Base-by-base conservation (phyloP, 179 eudicot species). In the Vitellaria paradoxa region DNA sequence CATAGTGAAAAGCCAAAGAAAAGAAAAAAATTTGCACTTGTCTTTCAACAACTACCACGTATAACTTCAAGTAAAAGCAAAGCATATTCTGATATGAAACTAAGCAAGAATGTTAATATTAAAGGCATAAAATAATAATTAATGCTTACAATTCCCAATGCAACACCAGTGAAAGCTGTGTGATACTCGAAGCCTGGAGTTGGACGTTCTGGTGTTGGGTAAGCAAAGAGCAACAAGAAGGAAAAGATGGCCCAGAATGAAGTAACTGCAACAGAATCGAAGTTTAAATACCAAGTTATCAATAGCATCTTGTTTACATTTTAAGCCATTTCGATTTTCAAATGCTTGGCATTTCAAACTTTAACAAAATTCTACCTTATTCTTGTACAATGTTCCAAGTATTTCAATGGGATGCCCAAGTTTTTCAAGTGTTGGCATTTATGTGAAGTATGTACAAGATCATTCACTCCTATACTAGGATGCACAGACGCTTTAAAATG, bases 181-280 rank as follows among this genome's bases (percentile, higher is more conserved):
- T 93, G 98, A 82, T 74, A 93, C 88, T 96, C 98, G 81, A 85
- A 96, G 85, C 99, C 93, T 61, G 99, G 99, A 18, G 99, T 93
- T 73, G 96, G 91, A 84, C 88, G 8, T 86, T 96, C 97, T 0
- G 98, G 99, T 71, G 97, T 90, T 49, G 99, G 99, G 85, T 96
- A 96, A 37, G 99, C 99, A 84, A 93, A 96, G 76, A 80, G 86
- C 87, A 91, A 79, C 81, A 93, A 78, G 85, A 93, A 90, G 89
- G 97, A 87, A 73, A 96, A 91, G 65, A 91, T 92, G 69, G 91
- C 87, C 98, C 99, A 96, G 82, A 90, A 96, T 47, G 91, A 82
- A 57, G 95, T 85, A 79, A 96, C 99, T 96, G 93, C 83, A 85
- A 79, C 63, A 76, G 76, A 37, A 66, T 70, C 63, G 5, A 59